Conservation (phyloP, 148 eudicot species). For the Camellia lanceoleosa region DNA sequence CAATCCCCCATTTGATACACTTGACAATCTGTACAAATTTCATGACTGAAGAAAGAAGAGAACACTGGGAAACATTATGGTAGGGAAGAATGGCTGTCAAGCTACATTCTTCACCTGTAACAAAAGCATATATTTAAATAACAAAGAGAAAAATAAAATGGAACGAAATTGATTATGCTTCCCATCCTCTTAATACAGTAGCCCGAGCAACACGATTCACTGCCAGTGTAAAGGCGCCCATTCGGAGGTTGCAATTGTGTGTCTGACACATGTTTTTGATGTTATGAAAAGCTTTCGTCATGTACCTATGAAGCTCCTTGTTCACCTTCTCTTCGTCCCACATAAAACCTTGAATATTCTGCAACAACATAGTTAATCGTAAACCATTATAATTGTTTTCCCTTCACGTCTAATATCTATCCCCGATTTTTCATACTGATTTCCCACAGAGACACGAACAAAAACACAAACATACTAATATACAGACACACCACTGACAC, state of each 20-base stretch:
- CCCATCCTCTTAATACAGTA: constrained; percentile 53
- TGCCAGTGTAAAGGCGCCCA: constrained; percentile 61
- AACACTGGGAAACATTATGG: no score
- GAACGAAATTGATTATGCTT: constrained; percentile 23
- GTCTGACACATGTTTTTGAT: constrained; percentile 51
- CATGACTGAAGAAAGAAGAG: no score
- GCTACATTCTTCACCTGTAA: constrained; percentile 2
- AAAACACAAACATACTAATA: not conserved
- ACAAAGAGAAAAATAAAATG: not conserved
- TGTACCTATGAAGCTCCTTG: constrained; percentile 46
- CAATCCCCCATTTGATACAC: no score
- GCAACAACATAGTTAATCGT: constrained; percentile 19
- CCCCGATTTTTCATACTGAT: no score
- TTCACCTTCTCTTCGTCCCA: constrained; percentile 71
- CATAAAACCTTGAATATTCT: constrained; percentile 66
- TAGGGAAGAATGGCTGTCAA: not conserved
- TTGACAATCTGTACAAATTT: no score
- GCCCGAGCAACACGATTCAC: constrained; percentile 59
- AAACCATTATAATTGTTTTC: not conserved
- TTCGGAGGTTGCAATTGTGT: constrained; percentile 51
- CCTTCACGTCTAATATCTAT: not conserved
- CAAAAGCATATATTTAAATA: not conserved
- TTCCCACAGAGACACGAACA: no score
- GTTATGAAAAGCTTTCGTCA: constrained; percentile 44
- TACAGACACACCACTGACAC: no score